Base-by-base conservation (phyloP, 2,329 filamentous ascomycete species). In the Penicillium brevicompactum region DNA sequence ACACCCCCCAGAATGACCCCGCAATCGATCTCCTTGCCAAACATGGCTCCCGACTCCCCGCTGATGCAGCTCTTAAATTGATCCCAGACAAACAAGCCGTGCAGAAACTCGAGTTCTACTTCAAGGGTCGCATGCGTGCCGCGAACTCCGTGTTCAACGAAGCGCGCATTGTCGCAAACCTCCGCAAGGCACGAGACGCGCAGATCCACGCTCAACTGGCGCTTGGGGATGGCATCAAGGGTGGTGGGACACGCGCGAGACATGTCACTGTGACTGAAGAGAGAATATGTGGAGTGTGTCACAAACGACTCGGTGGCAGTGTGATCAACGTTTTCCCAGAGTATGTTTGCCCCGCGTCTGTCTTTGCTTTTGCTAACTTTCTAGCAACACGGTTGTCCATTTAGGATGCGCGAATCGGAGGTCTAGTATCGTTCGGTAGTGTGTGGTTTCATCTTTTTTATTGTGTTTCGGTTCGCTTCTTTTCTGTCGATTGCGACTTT, bases 291-390 rank as follows among this genome's bases (percentile, higher is more conserved):
- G 87, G 89, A 11, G 90, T 96, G 14, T 99, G 94, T 71, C 89
- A 96, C 74, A 97, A 97, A 80, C 82, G 94, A 62, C 84, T 99
- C 61, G 93, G 92, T 1, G 89, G 91, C 1, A 96, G 90, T 72
- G 94, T 96, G 16, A 89, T 97, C 56, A 88, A 92, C 40, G 92
- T 97, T 11, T 83, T 94, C 74, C 91, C 92, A 6, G 90, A 96
- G 76, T 91, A 87, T 70, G 83, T 81, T 22, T 16, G 48, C 50
- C 41, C 38, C 14, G 22, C 16, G 30, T 27, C 10, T 22, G 24
- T 21, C 8, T 21, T 27, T 37, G 46, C 16, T 46, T 22, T 21
- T 9, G 53, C 67, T 70, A 53, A 70, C 58, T 55, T 37, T 45
- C 50, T 49, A 80, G 78, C 61, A 79, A 80, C 61, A 76, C 74